These are phyloP conservation scores for Nakazawaea molendinolei DNA, from an alignment of 805 yeast genomes.

Conservation along the genomic window DNA sequence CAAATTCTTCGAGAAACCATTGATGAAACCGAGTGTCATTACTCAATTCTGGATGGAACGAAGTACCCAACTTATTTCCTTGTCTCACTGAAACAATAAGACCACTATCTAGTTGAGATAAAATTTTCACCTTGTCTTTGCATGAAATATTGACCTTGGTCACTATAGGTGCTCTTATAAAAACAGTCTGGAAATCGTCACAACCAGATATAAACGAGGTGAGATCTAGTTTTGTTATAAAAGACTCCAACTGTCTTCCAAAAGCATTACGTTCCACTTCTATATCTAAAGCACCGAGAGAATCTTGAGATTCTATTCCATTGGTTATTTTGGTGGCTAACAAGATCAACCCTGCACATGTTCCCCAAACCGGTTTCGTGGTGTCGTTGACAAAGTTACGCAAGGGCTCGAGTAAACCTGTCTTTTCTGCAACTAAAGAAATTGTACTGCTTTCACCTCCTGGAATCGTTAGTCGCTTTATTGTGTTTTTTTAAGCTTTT, in stretches of 20 bases:
- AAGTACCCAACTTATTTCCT: slow-evolving; percentile 60
- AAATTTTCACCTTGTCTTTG: slow-evolving; percentile 31
- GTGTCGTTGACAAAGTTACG: slow-evolving; percentile 39
- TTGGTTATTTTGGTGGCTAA: slow-evolving; percentile 47
- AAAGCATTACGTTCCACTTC: slow-evolving; percentile 67
- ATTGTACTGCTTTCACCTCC: slow-evolving; percentile 68
- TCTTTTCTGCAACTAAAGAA: slow-evolving; percentile 63
- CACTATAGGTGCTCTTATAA: slow-evolving; percentile 76
- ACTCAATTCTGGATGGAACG: slow-evolving; percentile 75
- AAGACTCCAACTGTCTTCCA: slow-evolving; percentile 71
- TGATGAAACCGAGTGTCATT: slow-evolving; percentile 55
- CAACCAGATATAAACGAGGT: slow-evolving; percentile 33
- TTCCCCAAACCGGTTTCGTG: slow-evolving; percentile 69
- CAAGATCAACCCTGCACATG: slow-evolving; percentile 78
- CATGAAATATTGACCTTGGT: slow-evolving; percentile 15
- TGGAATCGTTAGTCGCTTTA: neutral
- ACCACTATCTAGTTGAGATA: slow-evolving; percentile 31
- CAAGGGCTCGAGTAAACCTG: slow-evolving; percentile 50
- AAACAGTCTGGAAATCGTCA: slow-evolving; percentile 35
- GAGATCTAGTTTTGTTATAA: slow-evolving; percentile 39
- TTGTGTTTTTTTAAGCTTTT: no score
- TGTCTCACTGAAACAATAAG: slow-evolving; percentile 70
- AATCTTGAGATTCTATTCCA: slow-evolving; percentile 46
- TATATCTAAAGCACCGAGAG: slow-evolving; percentile 60
- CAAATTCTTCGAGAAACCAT: slow-evolving; percentile 63